phyloP scores from a whole-genome alignment of 495 filamentous ascomycete genomes.

The Trichocladium antarcticum region DNA sequence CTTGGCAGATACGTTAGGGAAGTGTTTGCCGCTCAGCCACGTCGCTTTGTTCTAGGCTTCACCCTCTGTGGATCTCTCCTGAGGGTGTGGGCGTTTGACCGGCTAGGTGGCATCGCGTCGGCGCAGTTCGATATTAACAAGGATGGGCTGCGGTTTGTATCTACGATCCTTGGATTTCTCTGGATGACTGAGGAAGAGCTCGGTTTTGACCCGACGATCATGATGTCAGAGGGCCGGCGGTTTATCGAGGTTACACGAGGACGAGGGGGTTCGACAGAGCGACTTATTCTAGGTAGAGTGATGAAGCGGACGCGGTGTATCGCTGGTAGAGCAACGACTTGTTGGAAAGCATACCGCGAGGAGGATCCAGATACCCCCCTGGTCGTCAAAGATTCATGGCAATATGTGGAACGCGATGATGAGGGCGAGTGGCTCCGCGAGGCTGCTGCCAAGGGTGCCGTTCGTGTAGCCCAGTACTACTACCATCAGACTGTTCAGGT shows the following conservation, averaged over 20 bases:
- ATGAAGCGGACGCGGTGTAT: slow-evolving; percentile 30
- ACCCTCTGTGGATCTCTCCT: slow-evolving; percentile 30
- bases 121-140: slow-evolving; percentile 38
- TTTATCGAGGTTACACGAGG: slow-evolving; percentile 26
- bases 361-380: slow-evolving; percentile 27
- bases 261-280: slow-evolving; percentile 30
- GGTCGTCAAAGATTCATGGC: slow-evolving; percentile 43
- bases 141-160: slow-evolving; percentile 37
- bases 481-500: slow-evolving; percentile 34
- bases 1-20: background rate
- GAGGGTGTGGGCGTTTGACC: slow-evolving; percentile 37
- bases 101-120: slow-evolving; percentile 38
- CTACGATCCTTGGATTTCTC: slow-evolving; percentile 38
- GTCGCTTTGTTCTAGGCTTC: slow-evolving; percentile 40
- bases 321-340: slow-evolving; percentile 37
- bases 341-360: slow-evolving; percentile 36
- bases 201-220: slow-evolving; percentile 39
- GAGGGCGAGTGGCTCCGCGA: slow-evolving; percentile 27
- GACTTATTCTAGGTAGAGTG: slow-evolving; percentile 36
- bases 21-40: slow-evolving; percentile 24
- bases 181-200: slow-evolving; percentile 38
- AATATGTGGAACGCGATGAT: slow-evolving; percentile 35
- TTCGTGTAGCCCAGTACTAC: background rate
- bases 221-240: slow-evolving; percentile 20
- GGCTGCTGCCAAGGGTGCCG: background rate